Conservation (phyloP, 306 rosid genomes). For the Adenanthera pavonina region DNA sequence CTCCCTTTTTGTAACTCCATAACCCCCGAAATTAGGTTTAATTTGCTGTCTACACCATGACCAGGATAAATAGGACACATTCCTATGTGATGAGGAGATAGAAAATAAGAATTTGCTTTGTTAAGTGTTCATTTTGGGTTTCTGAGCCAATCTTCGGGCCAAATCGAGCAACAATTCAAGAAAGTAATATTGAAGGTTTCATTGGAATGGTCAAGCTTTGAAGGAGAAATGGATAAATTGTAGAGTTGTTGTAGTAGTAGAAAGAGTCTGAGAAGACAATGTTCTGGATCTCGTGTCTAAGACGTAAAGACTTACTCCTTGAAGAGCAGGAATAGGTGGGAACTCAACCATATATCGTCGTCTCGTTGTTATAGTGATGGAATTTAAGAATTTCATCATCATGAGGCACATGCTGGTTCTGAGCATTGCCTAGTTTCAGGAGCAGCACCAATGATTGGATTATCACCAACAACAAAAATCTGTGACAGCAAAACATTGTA, state of each 20-base stretch:
- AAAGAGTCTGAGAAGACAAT: slow-evolving; percentile 20
- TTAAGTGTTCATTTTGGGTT: too few species aligned
- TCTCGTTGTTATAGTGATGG: not conserved
- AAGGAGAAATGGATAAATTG: not conserved
- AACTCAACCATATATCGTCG: not conserved
- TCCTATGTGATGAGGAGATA: too few species aligned
- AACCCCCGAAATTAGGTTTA: too few species aligned
- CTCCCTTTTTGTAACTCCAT: too few species aligned
- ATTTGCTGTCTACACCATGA: too few species aligned
- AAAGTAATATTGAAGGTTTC: not conserved
- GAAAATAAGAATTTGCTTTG: too few species aligned
- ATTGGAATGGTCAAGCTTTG: not conserved
- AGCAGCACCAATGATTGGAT: not conserved
- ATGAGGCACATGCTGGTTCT: not conserved
- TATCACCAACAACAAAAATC: not conserved
- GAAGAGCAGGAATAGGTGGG: not conserved
- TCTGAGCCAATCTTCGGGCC: too few species aligned
- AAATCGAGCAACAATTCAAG: slow-evolving; percentile 29
- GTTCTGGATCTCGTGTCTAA: not conserved
- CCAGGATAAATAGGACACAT: too few species aligned
- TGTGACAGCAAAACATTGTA: not conserved
- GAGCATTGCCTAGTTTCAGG: not conserved
- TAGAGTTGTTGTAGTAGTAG: not conserved
- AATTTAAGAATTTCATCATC: not conserved
- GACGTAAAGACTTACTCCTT: not conserved